Conservation (phyloP, 1,284 basidiomycete genomes). For the Garcileccinum viscosum region DNA sequence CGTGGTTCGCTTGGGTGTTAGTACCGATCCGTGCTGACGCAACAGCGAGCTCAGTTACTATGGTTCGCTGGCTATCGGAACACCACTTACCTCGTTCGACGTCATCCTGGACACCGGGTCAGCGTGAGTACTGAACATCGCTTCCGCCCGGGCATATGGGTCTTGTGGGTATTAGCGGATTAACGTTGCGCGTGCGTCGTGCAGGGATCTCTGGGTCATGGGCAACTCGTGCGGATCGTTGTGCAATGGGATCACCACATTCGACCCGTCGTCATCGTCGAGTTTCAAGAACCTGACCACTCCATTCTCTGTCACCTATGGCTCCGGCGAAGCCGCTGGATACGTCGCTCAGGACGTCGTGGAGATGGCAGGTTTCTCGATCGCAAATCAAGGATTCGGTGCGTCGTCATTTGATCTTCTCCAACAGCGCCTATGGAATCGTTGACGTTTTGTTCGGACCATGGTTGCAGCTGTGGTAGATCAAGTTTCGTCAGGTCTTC, state of each 20-base stretch:
- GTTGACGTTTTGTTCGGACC: not conserved
- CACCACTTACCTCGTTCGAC: constrained; percentile 45
- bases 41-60: constrained; percentile 38
- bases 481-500: constrained; percentile 12
- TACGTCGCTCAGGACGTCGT: constrained; percentile 47
- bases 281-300: constrained; percentile 32
- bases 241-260: constrained; percentile 19
- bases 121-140: constrained; percentile 36
- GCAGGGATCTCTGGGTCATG: constrained; percentile 36
- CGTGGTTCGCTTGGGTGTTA: constrained; percentile 6
- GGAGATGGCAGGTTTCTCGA: constrained; percentile 51
- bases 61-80: constrained; percentile 50
- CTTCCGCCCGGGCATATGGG: not conserved
- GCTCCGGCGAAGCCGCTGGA: constrained; percentile 38
- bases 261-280: constrained; percentile 34
- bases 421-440: not conserved
- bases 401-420: constrained; percentile 22
- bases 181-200: not conserved
- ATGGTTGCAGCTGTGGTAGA: constrained; percentile 31
- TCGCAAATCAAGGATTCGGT: constrained; percentile 49
- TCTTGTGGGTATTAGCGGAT: not conserved
- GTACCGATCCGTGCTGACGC: constrained; percentile 5
- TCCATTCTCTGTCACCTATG: constrained; percentile 29
- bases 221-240: constrained; percentile 20
- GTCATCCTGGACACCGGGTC: constrained; percentile 67